Evolutionary conservation across 495 filamentous ascomycete species (phyloP), one percentile per base, ranked within the genome.

Genomic region (Lasiosphaeris hirsuta): DNA sequence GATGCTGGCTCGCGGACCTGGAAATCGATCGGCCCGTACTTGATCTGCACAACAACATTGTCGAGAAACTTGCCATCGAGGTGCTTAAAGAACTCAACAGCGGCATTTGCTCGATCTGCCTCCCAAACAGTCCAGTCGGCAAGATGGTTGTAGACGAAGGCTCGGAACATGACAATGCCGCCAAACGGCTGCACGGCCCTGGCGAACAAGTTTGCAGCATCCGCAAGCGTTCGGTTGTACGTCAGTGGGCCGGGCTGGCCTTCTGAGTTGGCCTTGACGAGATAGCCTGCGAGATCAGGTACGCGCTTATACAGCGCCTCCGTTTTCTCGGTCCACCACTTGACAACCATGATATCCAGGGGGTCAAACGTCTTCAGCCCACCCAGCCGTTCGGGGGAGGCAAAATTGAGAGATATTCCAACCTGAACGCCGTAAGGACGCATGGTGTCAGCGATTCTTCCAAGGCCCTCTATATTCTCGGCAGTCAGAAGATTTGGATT

Each of bases 21-120:
- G 72, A 90, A 90, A 66, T 90, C 87, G 61, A 89, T 89, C 0
- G 86, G 85, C 0, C 87, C 87, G 57, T 82, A 86, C 70, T 90
- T 90, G 66, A 89, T 85, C 59, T 90, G 87, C 6, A 89, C 73
- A 0, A 88, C 76, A 0, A 89, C 85, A 60, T 89, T 90, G 52
- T 86, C 81, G 19, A 84, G 81, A 45, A 90, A 89, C 60, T 84
- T 61, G 11, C 75, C 81, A 66, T 90, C 87, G 9, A 89, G 74
- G 0, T 72, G 68, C 39, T 84, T 75, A 71, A 90, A 90, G 65
- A 78, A 89, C 1, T 90, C 68, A 4, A 86, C 83, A 1, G 84
- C 84, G 0, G 85, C 86, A 44, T 87, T 87, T 7, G 86, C 87
- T 3, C 87, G 81, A 66, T 90, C 87, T 10, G 76, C 78, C 51